Base-by-base conservation (phyloP, 148 eudicot species). In the Silene uniflora region DNA sequence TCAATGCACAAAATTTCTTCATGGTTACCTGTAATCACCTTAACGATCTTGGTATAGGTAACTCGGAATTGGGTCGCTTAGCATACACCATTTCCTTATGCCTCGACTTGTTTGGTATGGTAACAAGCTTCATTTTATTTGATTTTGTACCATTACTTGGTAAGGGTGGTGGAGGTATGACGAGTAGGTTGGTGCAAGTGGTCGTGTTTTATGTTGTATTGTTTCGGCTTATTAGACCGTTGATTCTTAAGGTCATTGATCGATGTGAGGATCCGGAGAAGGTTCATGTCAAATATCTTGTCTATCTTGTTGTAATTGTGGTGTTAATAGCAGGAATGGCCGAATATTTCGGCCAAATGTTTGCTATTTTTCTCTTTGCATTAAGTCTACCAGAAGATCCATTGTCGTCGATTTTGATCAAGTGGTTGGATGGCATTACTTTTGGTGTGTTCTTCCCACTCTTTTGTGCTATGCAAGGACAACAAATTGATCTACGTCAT, bases 11-110 rank as follows among this genome's bases (percentile, higher is more conserved):
- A 55, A 47, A 55, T 70, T 80, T 75, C 61, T 75, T 80, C 58
- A 70, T 79, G 77, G 81, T 79, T 24, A 73, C 73, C 3, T 79
- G 73, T 46, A 68, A 74, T 65, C 71, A 79, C 69, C 81, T 79
- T 35, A 73, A 79, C 47, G 81, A 79, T 42, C 73, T 79, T 1
- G 81, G 81, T 7, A 66, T 79, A 3, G 67, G 67, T 4, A 79
- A 73, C 7, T 67, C 77, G 0, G 77, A 79, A 17, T 35, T 79
- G 12, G 81, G 81, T 11, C 77, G 77, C 7, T 58, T 79, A 8
- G 81, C 73, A 10, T 67, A 60, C 2, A 25, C 73, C 0, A 44
- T 66, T 0, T 17, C 73, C 9, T 42, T 79, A 60, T 8, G 67
- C 7, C n/a, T 74, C 1, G 77, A 73, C n/a, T 7, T 79, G 0